Base-by-base conservation (phyloP, 257 asterid species). In the Thymus quinquecostatus region DNA sequence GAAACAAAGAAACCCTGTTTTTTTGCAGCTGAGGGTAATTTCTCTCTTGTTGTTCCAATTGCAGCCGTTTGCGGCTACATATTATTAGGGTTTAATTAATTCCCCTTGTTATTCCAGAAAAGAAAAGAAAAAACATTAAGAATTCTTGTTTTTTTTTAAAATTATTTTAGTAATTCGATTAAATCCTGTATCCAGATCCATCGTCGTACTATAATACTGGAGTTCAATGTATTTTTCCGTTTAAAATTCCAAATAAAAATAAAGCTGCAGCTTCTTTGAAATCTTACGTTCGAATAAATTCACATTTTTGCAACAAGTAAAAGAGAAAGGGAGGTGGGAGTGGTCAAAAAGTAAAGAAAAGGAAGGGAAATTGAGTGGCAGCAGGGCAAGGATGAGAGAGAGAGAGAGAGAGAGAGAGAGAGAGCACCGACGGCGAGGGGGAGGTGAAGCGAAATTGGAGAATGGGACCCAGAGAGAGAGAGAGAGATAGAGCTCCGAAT, bases 31-130 rank as follows among this genome's bases (percentile, higher is more conserved):
- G 3, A 3, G 78, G 68, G 83, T 50, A 62, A 71, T 56, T 72
- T 79, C 79, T 77, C 79, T 77, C 71, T 48, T 56, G 87, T 75
- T 85, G 88, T 90, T 85, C 3, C 69, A 36, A 55, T 74, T 64
- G 64, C 51, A 1, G 60, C 55, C 41, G 70, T 70, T 21, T 73
- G 73, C 41, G 41, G 41, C 41, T 38, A 21, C 21, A 21, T 21
- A 77, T 70, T 10, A 50, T 75, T 70, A 61, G 67, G 73, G 72
- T 78, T 70, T 60, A 70, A 56, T 64, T 64, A 30, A 45, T 75
- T 79, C 65, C 49, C 76, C 40, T 64, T 48, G 58, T 71, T 33
- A 40, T 60, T 34, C 14, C 3, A 7, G 9, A 44, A 44, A 44
- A 44, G 74, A 27, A 29, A 30, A 29, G 50, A 29, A 72, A 48